Percentiles rank a stretch among this genome's conserved stretches.
phyloP scores from a whole-genome alignment of 441 rosid species.

The Erysimum cheiri region DNA sequence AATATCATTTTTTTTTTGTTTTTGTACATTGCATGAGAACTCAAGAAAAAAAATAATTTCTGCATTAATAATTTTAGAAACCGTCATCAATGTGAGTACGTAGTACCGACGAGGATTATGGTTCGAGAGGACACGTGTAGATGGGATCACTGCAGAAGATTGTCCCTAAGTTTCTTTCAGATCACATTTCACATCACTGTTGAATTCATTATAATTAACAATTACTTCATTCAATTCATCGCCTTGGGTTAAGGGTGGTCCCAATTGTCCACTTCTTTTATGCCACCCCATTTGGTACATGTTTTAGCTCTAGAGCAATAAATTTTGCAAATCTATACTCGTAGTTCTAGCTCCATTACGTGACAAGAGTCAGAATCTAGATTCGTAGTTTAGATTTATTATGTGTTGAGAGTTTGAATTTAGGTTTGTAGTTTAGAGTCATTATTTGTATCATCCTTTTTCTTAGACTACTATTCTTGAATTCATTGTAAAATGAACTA shows the following conservation, averaged over 20 bases:
- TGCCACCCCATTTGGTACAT: neutral
- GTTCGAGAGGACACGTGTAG: slow-evolving; percentile 30
- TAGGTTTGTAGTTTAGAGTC: neutral
- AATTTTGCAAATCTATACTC: neutral
- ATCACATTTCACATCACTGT: slow-evolving; percentile 4
- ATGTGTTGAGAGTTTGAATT: neutral
- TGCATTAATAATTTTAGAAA: neutral
- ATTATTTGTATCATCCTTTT: neutral
- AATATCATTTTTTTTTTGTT: neutral
- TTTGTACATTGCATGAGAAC: neutral
- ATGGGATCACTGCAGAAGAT: slow-evolving; percentile 4
- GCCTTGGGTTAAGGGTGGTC: slow-evolving; percentile 8
- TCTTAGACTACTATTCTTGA: too few relatives aligned
- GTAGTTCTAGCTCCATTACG: too few relatives aligned
- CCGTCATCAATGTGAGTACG: neutral
- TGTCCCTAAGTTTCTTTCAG: neutral
- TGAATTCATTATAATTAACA: neutral
- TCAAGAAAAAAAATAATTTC: neutral
- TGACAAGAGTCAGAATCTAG: too few relatives aligned
- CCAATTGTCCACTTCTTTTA: slow-evolving; percentile 2
- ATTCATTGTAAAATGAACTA: too few relatives aligned
- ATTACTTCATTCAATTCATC: neutral
- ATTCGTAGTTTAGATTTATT: neutral
- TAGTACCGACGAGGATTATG: neutral
- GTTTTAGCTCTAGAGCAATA: neutral